Evolutionary conservation across 805 yeast genomes (phyloP).

Genomic region (Isabelozyma gotoi): DNA sequence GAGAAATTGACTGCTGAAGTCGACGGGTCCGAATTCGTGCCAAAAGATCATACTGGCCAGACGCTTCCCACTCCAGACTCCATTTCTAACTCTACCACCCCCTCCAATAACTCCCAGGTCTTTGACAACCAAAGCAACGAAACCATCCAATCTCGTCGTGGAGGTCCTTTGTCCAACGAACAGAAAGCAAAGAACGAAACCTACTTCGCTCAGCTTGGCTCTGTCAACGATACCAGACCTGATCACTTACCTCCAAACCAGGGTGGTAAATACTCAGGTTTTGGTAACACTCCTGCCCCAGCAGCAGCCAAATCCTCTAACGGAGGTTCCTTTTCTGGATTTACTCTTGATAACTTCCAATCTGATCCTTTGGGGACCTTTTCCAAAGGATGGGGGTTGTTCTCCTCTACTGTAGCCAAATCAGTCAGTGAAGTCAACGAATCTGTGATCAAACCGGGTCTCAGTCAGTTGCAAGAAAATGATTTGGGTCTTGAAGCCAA

Average conservation of each 20-base stretch:
- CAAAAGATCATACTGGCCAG: conserved; percentile 59
- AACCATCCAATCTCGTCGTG: conserved; percentile 40
- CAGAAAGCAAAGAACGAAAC: conserved; percentile 69
- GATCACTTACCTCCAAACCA: conserved; percentile 84
- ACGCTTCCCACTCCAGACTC: conserved; percentile 30
- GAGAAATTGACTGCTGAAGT: conserved; percentile 71
- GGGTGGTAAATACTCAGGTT: conserved; percentile 91
- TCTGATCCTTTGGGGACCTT: conserved; percentile 89
- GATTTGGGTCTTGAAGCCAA: conserved; percentile 81
- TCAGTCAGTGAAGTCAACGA: conserved; percentile 85
- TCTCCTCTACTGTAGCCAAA: conserved; percentile 80
- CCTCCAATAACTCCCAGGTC: conserved; percentile 3
- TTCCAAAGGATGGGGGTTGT: conserved; percentile 90
- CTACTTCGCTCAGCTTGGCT: conserved; percentile 79
- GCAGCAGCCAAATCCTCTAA: conserved; percentile 17
- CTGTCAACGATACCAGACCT: conserved; percentile 69
- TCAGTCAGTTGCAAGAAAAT: conserved; percentile 71
- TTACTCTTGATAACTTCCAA: conserved; percentile 70
- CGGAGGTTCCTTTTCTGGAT: conserved; percentile 50
- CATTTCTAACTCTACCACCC: neutral
- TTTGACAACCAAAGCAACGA: conserved; percentile 14
- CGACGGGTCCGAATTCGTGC: conserved; percentile 69
- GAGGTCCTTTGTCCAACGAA: conserved; percentile 32
- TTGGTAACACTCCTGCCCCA: conserved; percentile 77
- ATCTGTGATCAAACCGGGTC: conserved; percentile 86